Evolutionary conservation across 2,329 filamentous ascomycete species (phyloP).

Genomic region (Colletotrichum spaethianum): DNA sequence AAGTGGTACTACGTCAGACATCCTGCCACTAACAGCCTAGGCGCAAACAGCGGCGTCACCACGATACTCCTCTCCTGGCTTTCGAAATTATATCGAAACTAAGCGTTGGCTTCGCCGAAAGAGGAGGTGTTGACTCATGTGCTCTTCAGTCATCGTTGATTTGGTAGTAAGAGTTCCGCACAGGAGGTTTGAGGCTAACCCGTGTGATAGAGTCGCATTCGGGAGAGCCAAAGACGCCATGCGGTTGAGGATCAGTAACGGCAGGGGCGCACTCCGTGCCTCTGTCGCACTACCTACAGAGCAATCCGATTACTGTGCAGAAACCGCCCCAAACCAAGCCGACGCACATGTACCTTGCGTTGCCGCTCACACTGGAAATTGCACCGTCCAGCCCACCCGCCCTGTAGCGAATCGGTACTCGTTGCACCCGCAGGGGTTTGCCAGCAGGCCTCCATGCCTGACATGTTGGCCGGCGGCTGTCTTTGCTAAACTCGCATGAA

Average conservation of each 20-base stretch:
- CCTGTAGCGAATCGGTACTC: slow-evolving; percentile 33
- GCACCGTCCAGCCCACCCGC: slow-evolving; percentile 8
- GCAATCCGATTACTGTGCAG: neutral
- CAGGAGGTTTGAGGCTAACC: slow-evolving; percentile 10
- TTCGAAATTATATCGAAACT: neutral
- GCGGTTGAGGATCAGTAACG: neutral
- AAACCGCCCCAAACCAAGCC: neutral
- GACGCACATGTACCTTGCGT: slow-evolving; percentile 15
- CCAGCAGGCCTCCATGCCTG: slow-evolving; percentile 28
- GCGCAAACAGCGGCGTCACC: neutral
- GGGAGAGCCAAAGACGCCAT: slow-evolving; percentile 6
- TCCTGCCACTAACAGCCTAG: neutral
- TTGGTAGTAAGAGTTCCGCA: slow-evolving; percentile 19
- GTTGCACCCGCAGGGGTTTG: slow-evolving; percentile 32
- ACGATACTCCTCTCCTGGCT: neutral
- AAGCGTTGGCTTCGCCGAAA: neutral
- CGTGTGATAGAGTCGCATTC: slow-evolving; percentile 25
- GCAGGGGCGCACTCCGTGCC: no score
- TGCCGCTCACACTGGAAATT: slow-evolving; percentile 35
- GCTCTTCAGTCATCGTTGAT: slow-evolving; percentile 8
- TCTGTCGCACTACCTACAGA: neutral
- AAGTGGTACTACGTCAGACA: neutral
- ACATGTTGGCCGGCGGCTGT: slow-evolving; percentile 38
- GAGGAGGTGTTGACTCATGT: neutral
- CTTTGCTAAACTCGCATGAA: slow-evolving; percentile 39